phyloP scores from a whole-genome alignment of 352 stramenopile genomes.

The Phytophthora syringae region DNA sequence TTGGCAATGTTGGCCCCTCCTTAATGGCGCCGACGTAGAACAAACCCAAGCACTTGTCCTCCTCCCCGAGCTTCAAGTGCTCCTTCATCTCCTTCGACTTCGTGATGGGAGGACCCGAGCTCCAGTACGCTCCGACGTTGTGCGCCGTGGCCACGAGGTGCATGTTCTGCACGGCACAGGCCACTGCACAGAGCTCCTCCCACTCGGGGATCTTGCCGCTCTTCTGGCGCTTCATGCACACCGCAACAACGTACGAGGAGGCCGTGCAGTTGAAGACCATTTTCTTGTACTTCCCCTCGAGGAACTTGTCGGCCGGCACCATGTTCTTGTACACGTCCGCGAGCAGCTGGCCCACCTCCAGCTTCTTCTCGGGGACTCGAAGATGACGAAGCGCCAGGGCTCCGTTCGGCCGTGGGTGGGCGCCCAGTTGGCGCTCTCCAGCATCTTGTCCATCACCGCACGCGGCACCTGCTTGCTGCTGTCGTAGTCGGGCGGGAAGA shows the following conservation, averaged over 20 bases:
- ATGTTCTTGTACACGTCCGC: slow-evolving; percentile 74
- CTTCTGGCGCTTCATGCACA: slow-evolving; percentile 89
- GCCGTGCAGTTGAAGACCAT: slow-evolving; percentile 72
- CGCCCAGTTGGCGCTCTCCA: slow-evolving; percentile 83
- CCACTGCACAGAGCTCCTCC: slow-evolving; percentile 80
- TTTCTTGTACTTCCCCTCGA: slow-evolving; percentile 85
- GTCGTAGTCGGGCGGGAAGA: slow-evolving; percentile 83
- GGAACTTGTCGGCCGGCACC: slow-evolving; percentile 69
- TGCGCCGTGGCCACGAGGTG: slow-evolving; percentile 75
- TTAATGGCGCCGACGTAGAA: slow-evolving; percentile 87
- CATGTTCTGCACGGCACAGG: slow-evolving; percentile 88
- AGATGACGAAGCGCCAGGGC: slow-evolving; percentile 87
- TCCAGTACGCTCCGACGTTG: slow-evolving; percentile 86
- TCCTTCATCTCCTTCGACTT: slow-evolving; percentile 85
- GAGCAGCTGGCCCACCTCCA: slow-evolving; percentile 69
- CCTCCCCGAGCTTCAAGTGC: slow-evolving; percentile 65
- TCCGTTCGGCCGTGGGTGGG: slow-evolving; percentile 83
- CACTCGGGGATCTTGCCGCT: slow-evolving; percentile 83
- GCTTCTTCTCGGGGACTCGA: slow-evolving; percentile 56
- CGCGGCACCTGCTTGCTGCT: slow-evolving; percentile 52
- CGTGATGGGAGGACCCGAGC: slow-evolving; percentile 66
- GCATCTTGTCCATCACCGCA: slow-evolving; percentile 76
- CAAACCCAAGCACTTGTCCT: slow-evolving; percentile 84
- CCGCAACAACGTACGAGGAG: slow-evolving; percentile 82
- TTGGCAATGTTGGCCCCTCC: slow-evolving; percentile 49